Evolutionary conservation across 1,284 basidiomycete genomes (phyloP), one percentile per base, ranked within the genome.

Genomic region (Cryptococcus sp.): DNA sequence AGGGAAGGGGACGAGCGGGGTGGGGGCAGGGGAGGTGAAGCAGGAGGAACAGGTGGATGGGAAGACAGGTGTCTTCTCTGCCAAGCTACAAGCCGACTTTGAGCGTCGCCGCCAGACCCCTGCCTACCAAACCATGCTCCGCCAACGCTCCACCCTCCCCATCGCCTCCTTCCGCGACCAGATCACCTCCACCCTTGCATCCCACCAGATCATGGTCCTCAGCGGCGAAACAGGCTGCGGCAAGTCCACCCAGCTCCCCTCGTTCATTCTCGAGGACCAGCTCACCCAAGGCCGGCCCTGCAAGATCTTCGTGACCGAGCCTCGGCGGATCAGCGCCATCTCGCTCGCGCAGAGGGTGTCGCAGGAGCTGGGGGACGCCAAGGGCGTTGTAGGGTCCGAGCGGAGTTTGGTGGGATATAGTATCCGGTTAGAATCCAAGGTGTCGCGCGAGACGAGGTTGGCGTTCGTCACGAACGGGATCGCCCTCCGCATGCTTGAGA

Each of bases 181-280:
- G 46, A 96, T 98, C 52, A 79, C 91, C 20, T 79, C 84, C 5
- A 82, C 83, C 0, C 78, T 98, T 46, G 86, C 89, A 47, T 76
- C 80, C n/a, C 86, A 86, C 5, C 94, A 96, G 69, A 84, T 97
- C 16, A 81, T 98, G 40, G 93, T 98, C 0, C 81, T 99, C 0
- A 95, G 92, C 68, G 96, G 96, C 45, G 96, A 98, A 79, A 99
- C 96, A 4, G 96, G 96, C 66, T 99, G 92, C 69, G 96, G 95
- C 15, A 99, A 99, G 79, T 97, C 94, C 1, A 98, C 96, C 0
- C 96, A 98, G 79, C 84, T 98, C 3, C 96, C 96, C 1, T 83
- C 90, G 0, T 98, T 92, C 79, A 89, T 98, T 59, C 82, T 99
- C 9, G 96, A 99, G 74, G 85, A 96, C 70, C 86, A 90, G 52